Conservation (phyloP, 768 basidiomycete species). For the Pleurotus giganteus region DNA sequence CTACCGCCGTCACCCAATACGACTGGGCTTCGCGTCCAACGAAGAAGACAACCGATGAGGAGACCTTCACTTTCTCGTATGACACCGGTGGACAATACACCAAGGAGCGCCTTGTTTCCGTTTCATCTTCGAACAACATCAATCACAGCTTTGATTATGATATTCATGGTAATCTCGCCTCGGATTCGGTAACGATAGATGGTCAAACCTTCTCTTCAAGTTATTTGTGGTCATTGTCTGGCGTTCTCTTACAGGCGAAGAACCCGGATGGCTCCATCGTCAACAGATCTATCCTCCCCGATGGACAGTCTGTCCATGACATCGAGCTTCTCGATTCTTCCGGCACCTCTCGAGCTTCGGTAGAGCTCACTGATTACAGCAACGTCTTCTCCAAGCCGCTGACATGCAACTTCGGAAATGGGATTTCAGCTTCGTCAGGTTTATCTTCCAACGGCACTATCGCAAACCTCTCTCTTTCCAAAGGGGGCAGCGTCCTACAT, state of each 20-base stretch:
- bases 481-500: background rate
- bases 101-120: constrained; percentile 3
- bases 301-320: constrained; percentile 1
- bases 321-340: background rate
- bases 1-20: background rate
- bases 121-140: background rate
- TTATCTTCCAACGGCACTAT: background rate
- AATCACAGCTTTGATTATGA: background rate
- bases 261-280: background rate
- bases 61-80: constrained; percentile 1
- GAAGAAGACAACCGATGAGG: background rate
- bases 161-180: constrained; percentile 1
- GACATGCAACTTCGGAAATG: constrained; percentile 3
- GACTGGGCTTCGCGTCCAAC: background rate
- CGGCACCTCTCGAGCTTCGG: background rate
- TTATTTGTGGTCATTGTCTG: background rate
- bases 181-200: background rate
- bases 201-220: background rate
- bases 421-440: background rate
- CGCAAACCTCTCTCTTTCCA: background rate
- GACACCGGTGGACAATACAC: constrained; percentile 2
- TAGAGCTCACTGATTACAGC: background rate
- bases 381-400: background rate
- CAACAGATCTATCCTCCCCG: background rate
- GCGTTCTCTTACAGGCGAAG: background rate